phyloP scores from a whole-genome alignment of 202 grass and related monocot genomes.

The Dendrocalamus latiflorus region DNA sequence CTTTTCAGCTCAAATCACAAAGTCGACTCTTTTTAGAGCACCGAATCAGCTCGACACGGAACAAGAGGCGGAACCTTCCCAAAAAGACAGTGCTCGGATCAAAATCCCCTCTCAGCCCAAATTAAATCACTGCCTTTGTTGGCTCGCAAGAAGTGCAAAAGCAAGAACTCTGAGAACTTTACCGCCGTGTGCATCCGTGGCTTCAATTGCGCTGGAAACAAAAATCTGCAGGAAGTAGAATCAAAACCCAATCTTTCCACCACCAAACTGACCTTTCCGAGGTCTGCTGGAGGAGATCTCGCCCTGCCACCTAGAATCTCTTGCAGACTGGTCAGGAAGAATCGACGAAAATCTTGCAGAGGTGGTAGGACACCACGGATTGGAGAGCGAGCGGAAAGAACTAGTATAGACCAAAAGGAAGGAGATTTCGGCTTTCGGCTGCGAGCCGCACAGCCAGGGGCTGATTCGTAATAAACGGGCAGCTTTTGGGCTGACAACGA shows the following conservation, averaged over 20 bases:
- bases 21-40: not conserved
- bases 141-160: not conserved
- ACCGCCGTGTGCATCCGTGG: not conserved
- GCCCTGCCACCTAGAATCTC: not conserved
- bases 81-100: not conserved
- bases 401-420: not conserved
- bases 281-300: not conserved
- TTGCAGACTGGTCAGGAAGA: not conserved
- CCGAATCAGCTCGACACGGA: not conserved
- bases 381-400: not conserved
- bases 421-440: not conserved
- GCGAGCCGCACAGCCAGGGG: too few relatives aligned
- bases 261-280: not conserved
- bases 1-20: not conserved
- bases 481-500: too few relatives aligned
- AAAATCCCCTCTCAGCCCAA: not conserved
- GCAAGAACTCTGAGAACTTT: not conserved
- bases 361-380: not conserved
- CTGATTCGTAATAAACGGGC: too few relatives aligned
- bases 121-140: not conserved
- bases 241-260: conserved; percentile 8
- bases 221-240: not conserved
- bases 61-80: not conserved
- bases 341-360: not conserved
- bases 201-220: not conserved